Evolutionary conservation across 2,329 filamentous ascomycete species (phyloP).

Genomic region (Corynespora cassiicola): DNA sequence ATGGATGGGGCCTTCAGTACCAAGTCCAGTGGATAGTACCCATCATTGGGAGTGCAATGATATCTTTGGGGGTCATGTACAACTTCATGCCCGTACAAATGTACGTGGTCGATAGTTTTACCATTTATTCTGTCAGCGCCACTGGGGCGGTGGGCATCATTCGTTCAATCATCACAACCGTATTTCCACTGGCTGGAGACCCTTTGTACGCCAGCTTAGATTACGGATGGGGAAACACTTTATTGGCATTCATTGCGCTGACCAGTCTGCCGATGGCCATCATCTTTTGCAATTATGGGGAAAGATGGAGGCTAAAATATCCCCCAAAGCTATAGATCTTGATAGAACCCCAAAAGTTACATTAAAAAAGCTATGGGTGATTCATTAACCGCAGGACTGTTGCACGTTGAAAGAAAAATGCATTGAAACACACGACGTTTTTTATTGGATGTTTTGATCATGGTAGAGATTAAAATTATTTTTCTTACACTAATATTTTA

Average conservation of each 20-base stretch:
- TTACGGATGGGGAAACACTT: conserved; percentile 10
- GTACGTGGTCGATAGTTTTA: conserved; percentile 9
- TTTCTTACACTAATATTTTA: no score
- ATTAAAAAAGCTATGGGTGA: no score
- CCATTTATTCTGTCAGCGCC: conserved; percentile 8
- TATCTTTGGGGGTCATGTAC: conserved; percentile 5
- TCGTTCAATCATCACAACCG: conserved; percentile 4
- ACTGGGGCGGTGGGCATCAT: conserved; percentile 4
- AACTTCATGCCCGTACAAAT: conserved; percentile 8
- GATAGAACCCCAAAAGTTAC: no score
- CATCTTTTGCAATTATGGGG: conserved; percentile 9
- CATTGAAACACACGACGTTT: no score
- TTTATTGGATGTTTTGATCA: no score
- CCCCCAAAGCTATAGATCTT: conserved; percentile 7
- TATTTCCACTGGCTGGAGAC: conserved; percentile 8
- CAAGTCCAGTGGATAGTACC: conserved; percentile 9
- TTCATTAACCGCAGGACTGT: no score
- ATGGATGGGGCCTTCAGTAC: conserved; percentile 6
- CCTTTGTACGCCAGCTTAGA: conserved; percentile 7
- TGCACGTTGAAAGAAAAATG: no score
- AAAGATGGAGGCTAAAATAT: conserved; percentile 8
- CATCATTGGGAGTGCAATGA: conserved; percentile 7
- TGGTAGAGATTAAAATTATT: no score
- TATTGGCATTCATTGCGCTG: conserved; percentile 6
- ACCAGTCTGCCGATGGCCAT: conserved; percentile 7